Base-by-base conservation (phyloP, 345 rosid genomes). In the Hypericum androsaemum region DNA sequence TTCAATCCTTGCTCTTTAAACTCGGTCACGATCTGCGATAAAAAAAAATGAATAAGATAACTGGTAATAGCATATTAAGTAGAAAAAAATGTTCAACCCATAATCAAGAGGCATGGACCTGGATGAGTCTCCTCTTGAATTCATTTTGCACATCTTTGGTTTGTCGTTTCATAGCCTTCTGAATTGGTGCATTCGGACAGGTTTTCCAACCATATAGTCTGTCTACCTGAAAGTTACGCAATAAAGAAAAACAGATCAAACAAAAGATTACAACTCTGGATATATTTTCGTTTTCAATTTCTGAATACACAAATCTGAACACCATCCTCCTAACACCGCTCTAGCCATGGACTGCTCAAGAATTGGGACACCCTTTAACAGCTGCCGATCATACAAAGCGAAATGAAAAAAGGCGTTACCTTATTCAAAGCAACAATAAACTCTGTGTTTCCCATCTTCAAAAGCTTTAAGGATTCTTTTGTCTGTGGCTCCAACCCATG, bases 351-450 rank as follows among this genome's bases (percentile, higher is more conserved):
- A 22, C 32, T 22, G 32, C 32, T 22, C 32, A 22, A 4, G 32
- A 22, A 22, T 22, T 22, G 32, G 32, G 32, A 22, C 32, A 22
- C 32, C 32, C 32, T 22, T 22, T 22, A 1, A 39, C 12, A 38
- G 45, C 10, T 40, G 36, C 6, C 14, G 7, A 8, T 10, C 15
- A 6, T 9, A 44, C 1, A 12, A 44, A 44, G 2, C n/a, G 15
- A 12, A 7, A 12, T 12, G 6, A 44, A 16, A 5, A 43, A 52
- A 64, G 32, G 32, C 32, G 63, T 79, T 48, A 88, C 98, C 85
- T 92, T 92, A 67, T 92, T 92, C 65, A 92, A 66, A 35, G 98
- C 97, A 69, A 92, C 75, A 60, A 92, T 88, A 70, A 92, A 92
- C 58, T 88, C 88, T 6, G 94, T 83, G 62, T 88, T 66, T 78